These are phyloP conservation scores for Coniochaeta pulveracea DNA, from an alignment of 2,329 filamentous ascomycete genomes.

Conservation along the genomic window DNA sequence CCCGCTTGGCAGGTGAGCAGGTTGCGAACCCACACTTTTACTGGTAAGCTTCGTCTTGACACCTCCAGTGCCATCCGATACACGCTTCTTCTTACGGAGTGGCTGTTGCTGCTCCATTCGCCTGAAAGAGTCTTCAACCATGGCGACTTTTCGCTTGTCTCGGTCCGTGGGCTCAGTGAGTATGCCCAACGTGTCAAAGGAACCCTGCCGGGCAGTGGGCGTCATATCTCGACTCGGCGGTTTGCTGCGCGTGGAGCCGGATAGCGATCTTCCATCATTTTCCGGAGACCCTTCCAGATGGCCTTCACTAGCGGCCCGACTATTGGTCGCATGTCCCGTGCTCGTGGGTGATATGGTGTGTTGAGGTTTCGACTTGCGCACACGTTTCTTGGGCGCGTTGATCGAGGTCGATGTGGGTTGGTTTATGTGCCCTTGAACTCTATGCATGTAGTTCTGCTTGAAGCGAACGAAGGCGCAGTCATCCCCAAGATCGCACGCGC, in stretches of 20 bases:
- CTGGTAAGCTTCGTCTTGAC: slow-evolving; percentile 18
- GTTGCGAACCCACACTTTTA: slow-evolving; percentile 9
- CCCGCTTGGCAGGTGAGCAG: slow-evolving; percentile 17
- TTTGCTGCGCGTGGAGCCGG: slow-evolving; percentile 48
- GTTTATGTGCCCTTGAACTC: slow-evolving; percentile 26
- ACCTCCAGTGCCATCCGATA: slow-evolving; percentile 38
- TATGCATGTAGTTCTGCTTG: slow-evolving; percentile 43
- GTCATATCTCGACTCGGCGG: slow-evolving; percentile 56
- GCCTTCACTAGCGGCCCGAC: slow-evolving; percentile 52
- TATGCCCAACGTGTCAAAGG: slow-evolving; percentile 47
- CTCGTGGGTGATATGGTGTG: slow-evolving; percentile 50
- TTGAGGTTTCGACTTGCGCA: slow-evolving; percentile 39
- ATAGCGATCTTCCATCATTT: slow-evolving; percentile 36
- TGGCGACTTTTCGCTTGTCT: slow-evolving; percentile 56
- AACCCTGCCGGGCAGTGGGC: slow-evolving; percentile 47
- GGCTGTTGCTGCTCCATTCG: slow-evolving; percentile 46
- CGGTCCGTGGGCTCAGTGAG: slow-evolving; percentile 54
- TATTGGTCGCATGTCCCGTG: slow-evolving; percentile 50
- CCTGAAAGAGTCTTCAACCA: slow-evolving; percentile 52
- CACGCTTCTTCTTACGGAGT: slow-evolving; percentile 50
- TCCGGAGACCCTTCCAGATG: slow-evolving; percentile 43
- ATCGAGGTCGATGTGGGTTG: neutral
- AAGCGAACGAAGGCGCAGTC: slow-evolving; percentile 56
- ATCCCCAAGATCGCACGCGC: slow-evolving; percentile 56
- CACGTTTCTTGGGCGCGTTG: slow-evolving; percentile 32